Evolutionary conservation across 1,139 yeast genomes (phyloP).

Genomic region (Petasospora fabianii): DNA sequence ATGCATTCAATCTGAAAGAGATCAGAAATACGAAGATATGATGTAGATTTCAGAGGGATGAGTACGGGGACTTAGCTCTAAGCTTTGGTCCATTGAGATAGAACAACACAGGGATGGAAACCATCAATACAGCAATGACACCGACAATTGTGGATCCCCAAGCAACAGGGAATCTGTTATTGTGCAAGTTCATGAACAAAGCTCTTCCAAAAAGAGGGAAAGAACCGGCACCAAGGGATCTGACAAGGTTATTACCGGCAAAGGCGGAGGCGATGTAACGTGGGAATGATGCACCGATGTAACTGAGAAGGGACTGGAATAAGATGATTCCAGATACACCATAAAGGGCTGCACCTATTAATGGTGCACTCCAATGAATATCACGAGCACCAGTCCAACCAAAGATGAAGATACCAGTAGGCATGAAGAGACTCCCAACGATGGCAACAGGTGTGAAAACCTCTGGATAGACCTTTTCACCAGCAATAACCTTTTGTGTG

Average conservation of each 20-base stretch:
- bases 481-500: constrained; percentile 27
- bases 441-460: constrained; percentile 42
- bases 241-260: constrained; percentile 51
- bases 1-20: too few relatives aligned
- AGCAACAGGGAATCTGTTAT: constrained; percentile 48
- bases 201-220: constrained; percentile 60
- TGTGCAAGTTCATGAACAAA: constrained; percentile 44
- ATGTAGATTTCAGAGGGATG: too few relatives aligned
- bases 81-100: constrained; percentile 47
- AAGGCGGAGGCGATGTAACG: constrained; percentile 54
- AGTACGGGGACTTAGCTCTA: constrained; percentile 46
- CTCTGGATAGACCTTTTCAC: constrained; percentile 36
- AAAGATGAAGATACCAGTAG: constrained; percentile 44
- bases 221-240: constrained; percentile 54
- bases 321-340: constrained; percentile 38
- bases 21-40: too few relatives aligned
- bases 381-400: constrained; percentile 46
- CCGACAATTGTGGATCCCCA: constrained; percentile 53
- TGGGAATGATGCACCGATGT: constrained; percentile 33
- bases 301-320: constrained; percentile 36
- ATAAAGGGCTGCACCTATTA: constrained; percentile 41
- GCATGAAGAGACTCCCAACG: constrained; percentile 40
- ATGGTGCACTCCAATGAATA: constrained; percentile 43
- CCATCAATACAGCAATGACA: constrained; percentile 39
- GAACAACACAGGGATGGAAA: constrained; percentile 44